Base-by-base conservation (phyloP, 352 stramenopile species). In the Pythium oligandrum region DNA sequence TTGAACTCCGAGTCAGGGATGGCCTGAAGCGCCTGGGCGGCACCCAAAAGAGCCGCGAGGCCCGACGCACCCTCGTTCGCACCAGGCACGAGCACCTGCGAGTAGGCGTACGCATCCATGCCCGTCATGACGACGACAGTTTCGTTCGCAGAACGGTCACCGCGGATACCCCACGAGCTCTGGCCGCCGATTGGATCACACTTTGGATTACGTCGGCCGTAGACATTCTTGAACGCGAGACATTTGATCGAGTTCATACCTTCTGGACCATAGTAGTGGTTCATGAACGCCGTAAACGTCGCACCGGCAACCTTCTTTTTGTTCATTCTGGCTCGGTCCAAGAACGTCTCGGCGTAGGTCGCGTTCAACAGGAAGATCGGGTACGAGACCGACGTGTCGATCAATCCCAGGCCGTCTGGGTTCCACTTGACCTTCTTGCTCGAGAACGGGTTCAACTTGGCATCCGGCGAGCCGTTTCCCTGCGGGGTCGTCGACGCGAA, bases 131-230 rank as follows among this genome's bases (percentile, higher is more conserved):
- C 83, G 30, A 92, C 48, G 17, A 92, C 70, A 43, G 79, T 81
- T 49, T 88, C 70, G 1, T 66, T 68, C 4, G 72, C 59, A 6
- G 61, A 58, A 7, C 71, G 53, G 51, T 88, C 73, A 33, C 82
- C 79, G 34, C 83, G 78, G 44, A 86, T 66, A 1, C 64, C 72
- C 73, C 76, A 94, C 3, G 72, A 64, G 55, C 81, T 92, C 54
- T 92, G 83, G 17, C 83, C 83, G 33, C 83, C 83, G 49, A 94
- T 86, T 1, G 81, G 81, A 53, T 90, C 77, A 48, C 83, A 94
- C 57, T 78, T 83, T 26, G 83, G 83, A 42, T 57, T 78, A 6
- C 61, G 64, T 32, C 82, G 58, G 50, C 66, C 72, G 59, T 90
- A 85, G 4, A 94, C 77, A 53, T 94, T 91, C 33, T 58, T 72